Evolutionary conservation across 352 stramenopile genomes (phyloP), one percentile per base, ranked within the genome.

Genomic region (Globisporangium uncinulatum): DNA sequence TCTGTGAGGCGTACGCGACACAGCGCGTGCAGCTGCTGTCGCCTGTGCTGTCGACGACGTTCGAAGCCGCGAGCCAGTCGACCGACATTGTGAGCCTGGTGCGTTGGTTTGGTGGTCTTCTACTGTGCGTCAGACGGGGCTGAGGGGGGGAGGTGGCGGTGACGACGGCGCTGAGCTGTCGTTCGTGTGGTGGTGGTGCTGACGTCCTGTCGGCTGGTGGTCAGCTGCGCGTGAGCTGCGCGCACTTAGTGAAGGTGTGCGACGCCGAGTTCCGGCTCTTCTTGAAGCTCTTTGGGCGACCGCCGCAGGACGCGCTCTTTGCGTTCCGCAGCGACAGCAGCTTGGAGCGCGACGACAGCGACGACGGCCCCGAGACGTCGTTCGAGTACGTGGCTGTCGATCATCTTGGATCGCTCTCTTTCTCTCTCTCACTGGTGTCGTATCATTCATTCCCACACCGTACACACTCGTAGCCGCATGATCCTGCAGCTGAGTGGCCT

Each of bases 241-340:
- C 80, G 6, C 80, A 89, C 32, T 41, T 94, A 15, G 65, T 94
- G 0, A 76, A 75, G 8, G 69, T 94, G 32, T 91, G 80, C 36
- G 79, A 91, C 36, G 77, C 79, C 10, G 84, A 94, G 64, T 87
- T 82, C 62, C 73, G 71, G 7, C 59, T 94, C 0, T 94, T 91
- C 42, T 39, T 70, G 7, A 85, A 83, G 53, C 67, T 94, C 1
- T 94, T 94, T 66, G 73, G 68, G 8, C 69, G 73, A 32, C 67
- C 84, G 34, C 76, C 82, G 10, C 74, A 69, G 29, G 73, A 90
- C 55, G 59, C 74, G 17, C 55, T 89, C 17, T 92, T 85, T 52
- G 57, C 59, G 0, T 76, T 86, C 36, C 71, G 59, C 37, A n/a
- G n/a, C n/a, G n/a, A n/a, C n/a, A n/a, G n/a, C n/a, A 39, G 20